Percentiles rank a stretch among this genome's conserved stretches.
Conservation (phyloP, 202 grass and related monocot genomes). For the Zoysia matrella region DNA sequence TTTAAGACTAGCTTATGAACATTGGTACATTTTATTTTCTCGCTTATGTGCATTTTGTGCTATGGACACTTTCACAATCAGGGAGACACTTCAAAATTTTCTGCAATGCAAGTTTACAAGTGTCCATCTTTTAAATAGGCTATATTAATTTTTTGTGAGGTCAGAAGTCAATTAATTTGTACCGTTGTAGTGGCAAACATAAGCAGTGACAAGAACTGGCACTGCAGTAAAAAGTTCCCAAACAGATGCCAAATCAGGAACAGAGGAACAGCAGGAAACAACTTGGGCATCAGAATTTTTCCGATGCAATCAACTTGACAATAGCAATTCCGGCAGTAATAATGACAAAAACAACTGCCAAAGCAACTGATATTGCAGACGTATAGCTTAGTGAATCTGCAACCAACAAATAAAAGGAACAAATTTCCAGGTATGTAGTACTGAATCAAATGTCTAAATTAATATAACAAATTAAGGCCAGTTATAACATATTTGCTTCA, state of each 20-base stretch:
- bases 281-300: slow-evolving; percentile 81
- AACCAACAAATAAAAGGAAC: slow-evolving; percentile 31
- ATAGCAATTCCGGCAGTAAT: slow-evolving; percentile 97
- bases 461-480: neutral
- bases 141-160: neutral
- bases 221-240: slow-evolving; percentile 84
- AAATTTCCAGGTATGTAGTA: slow-evolving; percentile 1
- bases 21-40: neutral
- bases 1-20: neutral
- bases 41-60: neutral
- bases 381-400: slow-evolving; percentile 98
- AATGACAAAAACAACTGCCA: slow-evolving; percentile 83
- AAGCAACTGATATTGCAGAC: slow-evolving; percentile 83
- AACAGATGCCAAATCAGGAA: slow-evolving; percentile 73
- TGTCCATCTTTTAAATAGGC: neutral
- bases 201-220: slow-evolving; percentile 65
- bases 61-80: neutral
- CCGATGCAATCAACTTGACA: slow-evolving; percentile 72
- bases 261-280: slow-evolving; percentile 62
- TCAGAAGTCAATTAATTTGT: slow-evolving; percentile 11
- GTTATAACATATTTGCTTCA: neutral
- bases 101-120: neutral
- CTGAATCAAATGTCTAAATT: neutral
- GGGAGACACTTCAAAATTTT: neutral
- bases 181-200: slow-evolving; percentile 97